phyloP scores from a whole-genome alignment of 345 rosid species.

The Boechera retrofracta region DNA sequence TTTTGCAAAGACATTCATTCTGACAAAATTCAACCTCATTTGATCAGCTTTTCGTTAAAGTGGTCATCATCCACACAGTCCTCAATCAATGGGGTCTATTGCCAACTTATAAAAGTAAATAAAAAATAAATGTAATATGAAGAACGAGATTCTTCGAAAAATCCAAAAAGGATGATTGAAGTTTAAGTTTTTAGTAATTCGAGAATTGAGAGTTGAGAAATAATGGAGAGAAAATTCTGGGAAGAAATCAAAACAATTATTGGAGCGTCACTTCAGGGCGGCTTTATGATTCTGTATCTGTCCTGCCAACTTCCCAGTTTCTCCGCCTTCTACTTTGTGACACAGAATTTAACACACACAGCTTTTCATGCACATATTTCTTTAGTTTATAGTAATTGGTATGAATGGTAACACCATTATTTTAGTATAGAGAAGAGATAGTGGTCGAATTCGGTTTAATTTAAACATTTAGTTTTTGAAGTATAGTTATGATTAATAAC shows the following conservation, averaged over 20 bases:
- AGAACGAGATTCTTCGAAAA: constrained; percentile 38
- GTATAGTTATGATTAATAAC: too few species aligned
- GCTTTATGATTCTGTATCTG: constrained; percentile 40
- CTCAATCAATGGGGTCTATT: constrained; percentile 41
- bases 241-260: constrained; percentile 44
- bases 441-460: not conserved
- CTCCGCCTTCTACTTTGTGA: constrained; percentile 42
- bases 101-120: constrained; percentile 22
- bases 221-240: constrained; percentile 17
- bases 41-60: constrained; percentile 48
- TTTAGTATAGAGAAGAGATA: not conserved
- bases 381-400: not conserved
- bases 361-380: constrained; percentile 26
- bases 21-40: constrained; percentile 44
- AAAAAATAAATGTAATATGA: constrained; percentile 1
- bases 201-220: not conserved
- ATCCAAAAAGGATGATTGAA: constrained; percentile 41
- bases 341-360: constrained; percentile 42
- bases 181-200: not conserved
- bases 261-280: constrained; percentile 49
- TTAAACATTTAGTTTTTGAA: too few species aligned
- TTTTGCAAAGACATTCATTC: constrained; percentile 43
- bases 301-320: constrained; percentile 43
- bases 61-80: constrained; percentile 46
- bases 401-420: not conserved